These are phyloP conservation scores for Gossypium gossypioides DNA, from an alignment of 441 rosid species.

Conservation along the genomic window DNA sequence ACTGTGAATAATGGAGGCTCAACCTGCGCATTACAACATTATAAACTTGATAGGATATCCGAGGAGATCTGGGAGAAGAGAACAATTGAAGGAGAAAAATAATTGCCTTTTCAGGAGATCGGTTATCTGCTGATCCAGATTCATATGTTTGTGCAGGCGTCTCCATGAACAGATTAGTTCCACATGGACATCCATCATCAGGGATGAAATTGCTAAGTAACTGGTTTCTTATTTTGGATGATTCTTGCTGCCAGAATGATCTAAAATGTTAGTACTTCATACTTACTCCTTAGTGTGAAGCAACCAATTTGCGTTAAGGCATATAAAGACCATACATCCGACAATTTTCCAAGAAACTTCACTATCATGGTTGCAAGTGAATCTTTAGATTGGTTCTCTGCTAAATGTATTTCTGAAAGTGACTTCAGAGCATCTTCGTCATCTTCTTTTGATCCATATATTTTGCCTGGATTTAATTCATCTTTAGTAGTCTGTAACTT, in stretches of 20 bases:
- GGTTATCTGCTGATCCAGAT: slow-evolving; percentile 21
- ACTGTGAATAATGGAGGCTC: slow-evolving; percentile 30
- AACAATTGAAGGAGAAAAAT: background rate
- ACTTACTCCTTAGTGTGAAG: slow-evolving; percentile 8
- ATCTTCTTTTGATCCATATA: slow-evolving; percentile 71
- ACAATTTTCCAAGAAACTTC: slow-evolving; percentile 46
- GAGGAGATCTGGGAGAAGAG: background rate
- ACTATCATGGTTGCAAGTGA: slow-evolving; percentile 46
- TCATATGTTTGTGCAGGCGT: slow-evolving; percentile 33
- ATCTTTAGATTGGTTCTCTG: slow-evolving; percentile 52
- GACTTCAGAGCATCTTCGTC: slow-evolving; percentile 49
- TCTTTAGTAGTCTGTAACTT: slow-evolving; percentile 51
- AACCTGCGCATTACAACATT: slow-evolving; percentile 30
- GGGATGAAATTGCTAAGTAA: slow-evolving; percentile 60
- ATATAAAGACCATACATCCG: slow-evolving; percentile 36
- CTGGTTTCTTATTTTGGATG: slow-evolving; percentile 37
- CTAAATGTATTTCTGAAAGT: slow-evolving; percentile 42
- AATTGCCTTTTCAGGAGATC: slow-evolving; percentile 32
- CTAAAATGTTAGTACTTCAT: slow-evolving; percentile 17
- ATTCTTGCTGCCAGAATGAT: slow-evolving; percentile 37
- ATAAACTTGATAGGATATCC: slow-evolving; percentile 7
- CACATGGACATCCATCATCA: slow-evolving; percentile 63
- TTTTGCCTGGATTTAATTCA: slow-evolving; percentile 21
- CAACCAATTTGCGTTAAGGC: slow-evolving; percentile 1
- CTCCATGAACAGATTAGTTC: slow-evolving; percentile 44